These are phyloP conservation scores for Rhodosporidiobolus sp. DNA, from an alignment of 768 basidiomycete genomes.

Conservation along the genomic window DNA sequence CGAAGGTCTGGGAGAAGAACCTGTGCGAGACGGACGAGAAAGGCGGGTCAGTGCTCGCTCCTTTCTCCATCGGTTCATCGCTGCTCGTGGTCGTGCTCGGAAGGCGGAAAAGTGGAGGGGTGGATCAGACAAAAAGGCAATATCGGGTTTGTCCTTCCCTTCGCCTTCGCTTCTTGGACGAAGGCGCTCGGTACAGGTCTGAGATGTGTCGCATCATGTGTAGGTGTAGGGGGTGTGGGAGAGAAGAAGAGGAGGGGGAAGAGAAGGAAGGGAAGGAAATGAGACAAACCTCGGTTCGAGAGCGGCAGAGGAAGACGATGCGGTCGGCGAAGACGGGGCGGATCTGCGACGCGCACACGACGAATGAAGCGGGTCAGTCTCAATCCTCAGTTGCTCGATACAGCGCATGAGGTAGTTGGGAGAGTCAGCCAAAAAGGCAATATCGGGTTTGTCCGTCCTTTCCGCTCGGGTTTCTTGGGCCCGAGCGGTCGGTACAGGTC, in stretches of 20 bases:
- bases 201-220: slow-evolving; percentile 28
- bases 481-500: slow-evolving; percentile 29
- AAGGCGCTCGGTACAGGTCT: slow-evolving; percentile 26
- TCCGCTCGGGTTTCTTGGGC: slow-evolving; percentile 1
- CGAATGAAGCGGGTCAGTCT: no score
- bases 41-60: no score
- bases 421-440: slow-evolving; percentile 23
- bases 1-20: no score
- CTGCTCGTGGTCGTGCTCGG: no score
- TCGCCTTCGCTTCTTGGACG: not conserved
- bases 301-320: not conserved
- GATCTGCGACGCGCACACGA: no score
- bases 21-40: no score
- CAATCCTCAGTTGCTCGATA: no score
- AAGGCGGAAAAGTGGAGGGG: not conserved
- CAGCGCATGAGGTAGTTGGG: no score
- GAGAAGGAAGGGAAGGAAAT: not conserved
- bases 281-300: not conserved
- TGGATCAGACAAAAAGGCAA: slow-evolving; percentile 26
- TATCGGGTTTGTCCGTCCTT: slow-evolving; percentile 28
- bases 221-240: not conserved
- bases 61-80: no score
- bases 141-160: slow-evolving; percentile 18
- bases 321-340: no score
- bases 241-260: not conserved